These are phyloP conservation scores for Geosmithia morbida DNA, from an alignment of 2,329 filamentous ascomycete species.

Conservation along the genomic window DNA sequence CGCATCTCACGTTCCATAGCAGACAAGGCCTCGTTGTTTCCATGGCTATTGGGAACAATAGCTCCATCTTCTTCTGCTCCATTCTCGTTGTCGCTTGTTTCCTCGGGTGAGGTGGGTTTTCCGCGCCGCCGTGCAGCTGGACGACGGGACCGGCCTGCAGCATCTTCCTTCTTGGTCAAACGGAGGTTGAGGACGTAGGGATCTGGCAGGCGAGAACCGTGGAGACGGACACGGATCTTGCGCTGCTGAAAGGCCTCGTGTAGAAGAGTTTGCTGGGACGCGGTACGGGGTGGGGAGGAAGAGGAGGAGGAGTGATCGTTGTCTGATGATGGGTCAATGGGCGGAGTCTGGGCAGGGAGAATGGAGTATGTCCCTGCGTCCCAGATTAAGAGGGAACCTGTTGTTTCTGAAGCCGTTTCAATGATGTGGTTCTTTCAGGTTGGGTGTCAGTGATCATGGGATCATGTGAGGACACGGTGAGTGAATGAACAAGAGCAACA, in stretches of 20 bases:
- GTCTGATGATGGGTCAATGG: constrained; percentile 12
- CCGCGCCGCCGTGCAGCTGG: background rate
- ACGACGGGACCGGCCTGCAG: constrained; percentile 13
- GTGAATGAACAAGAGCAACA: background rate
- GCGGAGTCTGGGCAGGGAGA: constrained; percentile 23
- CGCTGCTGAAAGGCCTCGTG: constrained; percentile 34
- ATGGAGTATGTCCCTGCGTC: constrained; percentile 45
- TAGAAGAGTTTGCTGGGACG: constrained; percentile 31
- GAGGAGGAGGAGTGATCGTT: constrained; percentile 6
- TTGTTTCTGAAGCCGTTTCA: constrained; percentile 37
- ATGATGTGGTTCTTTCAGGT: constrained; percentile 39
- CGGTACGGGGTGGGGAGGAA: too few relatives aligned
- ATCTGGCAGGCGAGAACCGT: constrained; percentile 36
- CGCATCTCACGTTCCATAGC: constrained; percentile 24
- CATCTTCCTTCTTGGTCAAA: constrained; percentile 29
- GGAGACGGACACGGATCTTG: constrained; percentile 41
- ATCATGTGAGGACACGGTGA: background rate
- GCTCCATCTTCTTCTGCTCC: constrained; percentile 1
- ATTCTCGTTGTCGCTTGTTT: constrained; percentile 5
- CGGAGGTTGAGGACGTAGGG: constrained; percentile 41
- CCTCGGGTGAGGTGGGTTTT: background rate
- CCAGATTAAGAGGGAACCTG: constrained; percentile 48
- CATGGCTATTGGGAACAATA: too few relatives aligned
- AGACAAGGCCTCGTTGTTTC: constrained; percentile 8
- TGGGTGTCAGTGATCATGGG: background rate